Percentiles rank a stretch among this genome's conserved stretches.
Conservation (phyloP, 768 basidiomycete genomes). For the Flagelloscypha sp. region DNA sequence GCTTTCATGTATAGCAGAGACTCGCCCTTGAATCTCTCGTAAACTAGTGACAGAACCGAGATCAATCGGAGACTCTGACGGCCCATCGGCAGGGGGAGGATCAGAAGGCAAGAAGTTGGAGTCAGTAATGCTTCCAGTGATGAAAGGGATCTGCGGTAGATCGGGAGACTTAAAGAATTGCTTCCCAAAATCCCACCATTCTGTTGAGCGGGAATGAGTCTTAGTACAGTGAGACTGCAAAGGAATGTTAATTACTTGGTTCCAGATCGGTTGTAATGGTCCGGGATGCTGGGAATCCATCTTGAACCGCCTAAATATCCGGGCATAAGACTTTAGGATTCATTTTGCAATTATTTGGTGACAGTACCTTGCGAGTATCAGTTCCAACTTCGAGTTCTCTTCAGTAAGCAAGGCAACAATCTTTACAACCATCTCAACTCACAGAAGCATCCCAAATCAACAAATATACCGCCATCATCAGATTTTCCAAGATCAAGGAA, state of each 20-base stretch:
- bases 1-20: conserved; percentile 42
- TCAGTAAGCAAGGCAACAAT: not conserved
- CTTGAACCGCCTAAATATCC: conserved; percentile 26
- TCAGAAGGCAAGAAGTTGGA: conserved; percentile 27
- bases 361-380: conserved; percentile 29
- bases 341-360: too few species aligned
- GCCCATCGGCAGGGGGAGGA: conserved; percentile 14
- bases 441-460: conserved; percentile 42
- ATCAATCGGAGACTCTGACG: too few species aligned
- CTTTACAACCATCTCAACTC: conserved; percentile 3
- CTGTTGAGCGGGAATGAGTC: conserved; percentile 22
- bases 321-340: too few species aligned
- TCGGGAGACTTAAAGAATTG: conserved; percentile 47
- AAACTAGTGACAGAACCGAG: conserved; percentile 30
- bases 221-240: not conserved
- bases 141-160: conserved; percentile 41
- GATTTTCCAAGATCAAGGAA: conserved; percentile 20
- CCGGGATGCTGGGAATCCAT: conserved; percentile 31
- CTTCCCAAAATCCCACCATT: conserved; percentile 56
- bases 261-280: conserved; percentile 29
- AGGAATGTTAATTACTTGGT: conserved; percentile 15
- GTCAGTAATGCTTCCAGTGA: conserved; percentile 49
- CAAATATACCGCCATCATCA: conserved; percentile 23
- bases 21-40: conserved; percentile 35
- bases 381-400: conserved; percentile 26